Evolutionary conservation across 1,284 basidiomycete genomes (phyloP), one percentile per base, ranked within the genome.

Genomic region (Sphagnurus paluster): DNA sequence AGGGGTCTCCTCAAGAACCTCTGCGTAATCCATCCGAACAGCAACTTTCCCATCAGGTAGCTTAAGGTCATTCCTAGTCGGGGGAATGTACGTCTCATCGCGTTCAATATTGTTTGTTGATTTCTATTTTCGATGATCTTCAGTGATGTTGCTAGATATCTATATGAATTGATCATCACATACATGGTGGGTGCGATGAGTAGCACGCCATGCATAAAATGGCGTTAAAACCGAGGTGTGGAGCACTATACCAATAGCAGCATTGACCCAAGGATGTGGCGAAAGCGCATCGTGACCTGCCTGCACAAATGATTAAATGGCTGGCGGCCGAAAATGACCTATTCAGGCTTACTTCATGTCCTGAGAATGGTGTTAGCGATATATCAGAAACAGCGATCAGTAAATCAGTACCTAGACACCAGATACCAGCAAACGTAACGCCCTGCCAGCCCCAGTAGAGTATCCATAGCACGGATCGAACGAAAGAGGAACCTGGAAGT

Each of bases 51-150:
- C 61, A 25, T 67, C 53, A 0, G 75, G 74, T 28, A 80, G 63
- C 16, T 72, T 73, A 38, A 76, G 67, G 17, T 75, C 69, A 32
- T 64, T 69, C 28, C 77, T 63, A 3, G 74, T 77, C 24, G 67
- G 69, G 4, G 79, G 79, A 10, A 79, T 64, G 42, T 77, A 81
- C 8, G 76, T 79, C 54, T 81, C 79, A 46, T 81, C 79, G 3
- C 71, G 67, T 40, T 80, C 77, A 56, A 77, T 50, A 39, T 67
- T 60, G 37, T 75, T 64, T 2, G 69, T 69, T 2, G 63, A 50
- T 64, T 68, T 68, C 67, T 69, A 45, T 5, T 35, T 60, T 59
- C 21, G 59, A 52, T 39, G 9, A 25, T 5, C 16, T 33, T 26
- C 7, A 13, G 2, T 13, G 29, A 23, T 36, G 44, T 56, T 16